A percentile compares a stretch with the other conserved stretches of the same genome.
Evolutionary conservation across 2,329 filamentous ascomycete genomes (phyloP).

Genomic region (Mollisia scopiformis): DNA sequence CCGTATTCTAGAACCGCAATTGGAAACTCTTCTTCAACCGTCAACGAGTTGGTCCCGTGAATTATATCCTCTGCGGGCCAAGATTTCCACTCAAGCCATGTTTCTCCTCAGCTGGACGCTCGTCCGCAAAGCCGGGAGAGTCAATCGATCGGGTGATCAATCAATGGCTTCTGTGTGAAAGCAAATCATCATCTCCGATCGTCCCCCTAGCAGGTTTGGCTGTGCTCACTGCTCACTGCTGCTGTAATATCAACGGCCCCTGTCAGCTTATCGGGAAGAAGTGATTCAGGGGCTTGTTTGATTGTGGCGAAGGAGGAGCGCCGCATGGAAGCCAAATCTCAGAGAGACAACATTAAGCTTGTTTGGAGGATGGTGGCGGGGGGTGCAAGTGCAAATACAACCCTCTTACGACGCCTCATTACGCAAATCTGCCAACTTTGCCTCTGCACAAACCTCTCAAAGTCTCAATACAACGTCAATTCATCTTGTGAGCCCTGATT

Average conservation of each 20-base stretch:
- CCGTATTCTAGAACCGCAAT: neutral
- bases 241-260: neutral
- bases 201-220: neutral
- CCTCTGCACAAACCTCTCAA: neutral
- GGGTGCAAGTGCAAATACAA: neutral
- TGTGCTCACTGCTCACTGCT: neutral
- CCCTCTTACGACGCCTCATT: neutral
- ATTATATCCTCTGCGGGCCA: neutral
- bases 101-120: neutral
- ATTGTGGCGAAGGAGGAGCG: neutral
- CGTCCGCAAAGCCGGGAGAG: neutral
- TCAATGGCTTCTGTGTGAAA: neutral
- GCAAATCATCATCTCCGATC: neutral
- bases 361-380: neutral
- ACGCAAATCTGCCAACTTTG: neutral
- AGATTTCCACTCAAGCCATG: neutral
- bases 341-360: neutral
- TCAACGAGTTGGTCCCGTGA: too few relatives aligned
- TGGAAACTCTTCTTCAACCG: neutral
- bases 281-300: neutral
- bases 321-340: neutral
- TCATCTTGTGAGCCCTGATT: neutral
- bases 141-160: neutral
- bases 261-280: neutral
- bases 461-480: neutral